Evolutionary conservation across 305 asterid species (phyloP).

Genomic region (Plantago coronopus): DNA sequence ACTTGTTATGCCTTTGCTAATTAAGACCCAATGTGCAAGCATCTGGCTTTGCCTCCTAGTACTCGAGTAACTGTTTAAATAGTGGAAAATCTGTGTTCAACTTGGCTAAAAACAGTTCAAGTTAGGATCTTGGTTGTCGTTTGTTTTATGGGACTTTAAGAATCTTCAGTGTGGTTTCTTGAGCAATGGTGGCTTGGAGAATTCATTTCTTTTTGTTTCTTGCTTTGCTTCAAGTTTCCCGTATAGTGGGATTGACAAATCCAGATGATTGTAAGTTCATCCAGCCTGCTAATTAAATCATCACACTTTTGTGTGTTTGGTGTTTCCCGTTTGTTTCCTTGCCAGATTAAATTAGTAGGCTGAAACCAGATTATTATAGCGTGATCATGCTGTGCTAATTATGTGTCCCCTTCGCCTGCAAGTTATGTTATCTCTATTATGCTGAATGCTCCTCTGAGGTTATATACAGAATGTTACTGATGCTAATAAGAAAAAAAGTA

Average conservation of each 20-base stretch:
- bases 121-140: conserved; percentile 10
- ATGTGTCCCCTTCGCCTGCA: not conserved
- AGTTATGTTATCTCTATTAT: too few species aligned
- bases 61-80: too few species aligned
- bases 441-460: too few species aligned
- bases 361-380: too few species aligned
- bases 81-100: not conserved
- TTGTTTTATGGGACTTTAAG: conserved; percentile 9
- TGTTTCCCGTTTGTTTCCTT: not conserved
- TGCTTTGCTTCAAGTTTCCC: conserved; percentile 32
- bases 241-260: conserved; percentile 39
- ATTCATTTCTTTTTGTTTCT: conserved; percentile 31
- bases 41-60: too few species aligned
- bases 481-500: not conserved
- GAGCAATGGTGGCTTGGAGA: conserved; percentile 30
- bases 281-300: not conserved
- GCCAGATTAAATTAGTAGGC: not conserved
- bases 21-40: too few species aligned
- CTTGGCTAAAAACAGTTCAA: not conserved
- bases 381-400: too few species aligned
- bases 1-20: too few species aligned
- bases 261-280: conserved; percentile 50
- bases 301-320: not conserved
- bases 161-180: conserved; percentile 24
- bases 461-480: too few species aligned